Evolutionary conservation across 1,284 basidiomycete genomes (phyloP).

Genomic region (Phlebopus sp.): DNA sequence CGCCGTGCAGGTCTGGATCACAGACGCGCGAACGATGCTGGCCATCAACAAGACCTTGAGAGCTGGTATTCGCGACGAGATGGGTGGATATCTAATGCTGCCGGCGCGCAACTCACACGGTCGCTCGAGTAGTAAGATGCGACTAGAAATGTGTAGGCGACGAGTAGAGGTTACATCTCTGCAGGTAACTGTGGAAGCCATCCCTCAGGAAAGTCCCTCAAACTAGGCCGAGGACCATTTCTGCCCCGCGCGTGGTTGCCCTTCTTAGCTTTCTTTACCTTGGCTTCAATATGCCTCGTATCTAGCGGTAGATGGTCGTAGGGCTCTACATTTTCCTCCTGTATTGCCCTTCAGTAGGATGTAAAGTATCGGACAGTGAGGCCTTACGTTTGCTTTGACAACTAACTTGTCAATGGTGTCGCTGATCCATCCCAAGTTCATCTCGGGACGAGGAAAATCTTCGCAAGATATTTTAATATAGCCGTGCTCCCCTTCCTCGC

Average conservation of each 20-base stretch:
- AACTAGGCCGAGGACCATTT: conserved; percentile 52
- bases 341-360: conserved; percentile 8
- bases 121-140: background rate
- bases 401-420: conserved; percentile 75
- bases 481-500: conserved; percentile 57
- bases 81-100: too few species aligned
- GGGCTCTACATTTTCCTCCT: conserved; percentile 31
- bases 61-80: too few species aligned
- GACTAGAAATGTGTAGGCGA: conserved; percentile 7
- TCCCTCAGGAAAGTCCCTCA: conserved; percentile 77
- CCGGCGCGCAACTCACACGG: too few species aligned
- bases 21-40: conserved; percentile 42
- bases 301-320: conserved; percentile 71
- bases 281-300: conserved; percentile 70
- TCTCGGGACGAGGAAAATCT: conserved; percentile 68
- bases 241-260: conserved; percentile 63
- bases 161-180: conserved; percentile 4
- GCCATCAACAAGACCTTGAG: conserved; percentile 13
- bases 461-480: conserved; percentile 87
- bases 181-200: conserved; percentile 57
- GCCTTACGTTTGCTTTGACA: conserved; percentile 72
- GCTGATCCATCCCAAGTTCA: conserved; percentile 87
- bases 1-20: conserved; percentile 54
- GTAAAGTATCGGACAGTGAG: background rate
- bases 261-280: conserved; percentile 64